A percentile compares a stretch with the other conserved stretches of the same genome.
Conservation (phyloP, 805 yeast genomes). For the Dipodascus albidus region DNA sequence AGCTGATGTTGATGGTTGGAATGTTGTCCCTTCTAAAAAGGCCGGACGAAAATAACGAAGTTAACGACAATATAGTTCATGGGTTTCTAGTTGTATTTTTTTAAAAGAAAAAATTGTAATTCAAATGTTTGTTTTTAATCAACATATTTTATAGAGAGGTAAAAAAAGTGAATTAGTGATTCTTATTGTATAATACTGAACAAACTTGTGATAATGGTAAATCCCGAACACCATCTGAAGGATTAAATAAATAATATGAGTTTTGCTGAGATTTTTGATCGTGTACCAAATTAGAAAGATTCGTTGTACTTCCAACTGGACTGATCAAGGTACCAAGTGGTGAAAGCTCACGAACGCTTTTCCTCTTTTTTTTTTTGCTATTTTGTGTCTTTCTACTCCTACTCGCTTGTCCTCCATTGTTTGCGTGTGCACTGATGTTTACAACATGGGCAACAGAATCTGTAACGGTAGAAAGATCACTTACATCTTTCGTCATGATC, state of each 20-base stretch:
- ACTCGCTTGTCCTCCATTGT: not conserved
- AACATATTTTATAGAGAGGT: not conserved
- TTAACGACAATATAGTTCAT: slow-evolving; percentile 1
- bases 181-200: slow-evolving; percentile 17
- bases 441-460: slow-evolving; percentile 48
- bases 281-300: not conserved
- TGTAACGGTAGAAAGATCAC: slow-evolving; percentile 50
- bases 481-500: slow-evolving; percentile 46
- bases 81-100: not conserved
- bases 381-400: not conserved
- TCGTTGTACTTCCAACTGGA: not conserved
- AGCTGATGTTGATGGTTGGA: slow-evolving; percentile 16
- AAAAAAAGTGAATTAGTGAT: too few species aligned
- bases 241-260: slow-evolving; percentile 35
- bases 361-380: slow-evolving; percentile 1
- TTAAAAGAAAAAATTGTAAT: not conserved
- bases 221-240: slow-evolving; percentile 83
- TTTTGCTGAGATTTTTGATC: slow-evolving; percentile 7
- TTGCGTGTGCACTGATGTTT: not conserved
- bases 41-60: slow-evolving; percentile 8
- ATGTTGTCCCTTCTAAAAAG: slow-evolving; percentile 15
- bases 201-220: slow-evolving; percentile 43
- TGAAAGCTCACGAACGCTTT: not conserved
- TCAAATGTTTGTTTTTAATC: not conserved
- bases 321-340: not conserved